A percentile compares a stretch with the other conserved stretches of the same genome.
Conservation (phyloP, 768 basidiomycete species). For the Auriscalpium vulgare region DNA sequence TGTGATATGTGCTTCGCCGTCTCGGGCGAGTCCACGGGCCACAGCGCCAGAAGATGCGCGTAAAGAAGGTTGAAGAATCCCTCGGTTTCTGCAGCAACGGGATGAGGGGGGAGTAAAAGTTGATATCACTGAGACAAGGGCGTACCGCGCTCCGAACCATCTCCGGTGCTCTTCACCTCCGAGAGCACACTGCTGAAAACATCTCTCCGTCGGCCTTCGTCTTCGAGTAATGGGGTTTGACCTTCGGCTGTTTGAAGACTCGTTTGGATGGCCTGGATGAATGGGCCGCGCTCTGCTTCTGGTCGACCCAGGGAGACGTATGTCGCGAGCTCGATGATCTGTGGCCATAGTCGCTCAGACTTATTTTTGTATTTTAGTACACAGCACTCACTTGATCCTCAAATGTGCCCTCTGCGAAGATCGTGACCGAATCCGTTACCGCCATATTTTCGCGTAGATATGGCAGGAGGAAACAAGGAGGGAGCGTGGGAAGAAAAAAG, state of each 20-base stretch:
- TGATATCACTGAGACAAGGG: not conserved
- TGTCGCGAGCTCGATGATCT: conserved; percentile 74
- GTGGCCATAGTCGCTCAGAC: conserved; percentile 2
- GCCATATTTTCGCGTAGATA: conserved; percentile 37
- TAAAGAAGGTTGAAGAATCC: conserved; percentile 83
- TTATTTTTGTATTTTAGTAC: not conserved
- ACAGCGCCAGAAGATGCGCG: conserved; percentile 61
- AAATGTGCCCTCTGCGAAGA: conserved; percentile 84
- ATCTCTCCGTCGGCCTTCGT: conserved; percentile 42
- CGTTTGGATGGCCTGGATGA: conserved; percentile 62
- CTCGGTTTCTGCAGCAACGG: conserved; percentile 52
- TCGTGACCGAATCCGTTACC: conserved; percentile 66
- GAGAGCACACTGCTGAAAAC: conserved; percentile 53
- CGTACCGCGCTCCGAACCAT: conserved; percentile 72
- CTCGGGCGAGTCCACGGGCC: conserved; percentile 46
- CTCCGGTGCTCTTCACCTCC: conserved; percentile 63
- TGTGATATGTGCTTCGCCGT: conserved; percentile 40
- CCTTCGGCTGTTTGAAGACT: conserved; percentile 43
- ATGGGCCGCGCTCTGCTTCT: conserved; percentile 59
- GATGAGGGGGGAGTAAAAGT: not conserved
- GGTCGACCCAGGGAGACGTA: conserved; percentile 60
- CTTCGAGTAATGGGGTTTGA: conserved; percentile 45
- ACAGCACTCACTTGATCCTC: conserved; percentile 61
- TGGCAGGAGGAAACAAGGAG: not conserved
- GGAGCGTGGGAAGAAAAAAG: not conserved